Base-by-base conservation (phyloP, 106 monocot species). In the Phalaenopsis equestris region DNA sequence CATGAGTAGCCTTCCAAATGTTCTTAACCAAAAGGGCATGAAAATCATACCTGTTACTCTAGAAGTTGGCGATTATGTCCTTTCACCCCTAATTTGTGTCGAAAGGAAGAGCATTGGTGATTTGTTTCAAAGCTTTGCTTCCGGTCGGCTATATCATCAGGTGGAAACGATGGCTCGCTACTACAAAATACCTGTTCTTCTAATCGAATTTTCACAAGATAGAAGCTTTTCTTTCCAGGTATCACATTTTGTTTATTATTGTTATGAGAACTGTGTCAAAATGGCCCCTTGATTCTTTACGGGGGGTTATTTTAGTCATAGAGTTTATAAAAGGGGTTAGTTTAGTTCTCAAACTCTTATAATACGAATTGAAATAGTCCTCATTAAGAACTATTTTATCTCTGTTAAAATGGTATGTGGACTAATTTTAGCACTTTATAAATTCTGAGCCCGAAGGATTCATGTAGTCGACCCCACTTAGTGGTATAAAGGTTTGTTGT, bases 161-260 rank as follows among this genome's bases (percentile, higher is more conserved):
- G 89, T 95, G 76, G 98, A 99, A 82, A 92, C 91, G 43, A 99
- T 99, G 94, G 75, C 79, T 48, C 94, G 98, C 10, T 99, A 94
- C 82, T 99, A 99, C 81, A 90, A 75, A 87, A 94, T 93, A 21
- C 93, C 98, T 58, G 98, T 94, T 56, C 98, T 99, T 87, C 83
- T 99, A 39, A 99, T 99, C 81, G 98, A 99, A 74, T 99, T 99
- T 77, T 94, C 98, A 43, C 98, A 99, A 74, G 98, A 99, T 78
- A 99, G 87, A 79, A 94, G 94, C 87, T 99, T 99, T 78, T 99
- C 98, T 56, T 99, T 99, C 83, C 98, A 93, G 98, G 98, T 99
- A 45, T 49, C 55, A 52, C 18, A 36, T 86, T 8, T 4, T 42
- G 76, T 56, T 49, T 42, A 70, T 37, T 70, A 37, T 10, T 30